Evolutionary conservation across 768 basidiomycete genomes (phyloP).

Genomic region (Russula sp.): DNA sequence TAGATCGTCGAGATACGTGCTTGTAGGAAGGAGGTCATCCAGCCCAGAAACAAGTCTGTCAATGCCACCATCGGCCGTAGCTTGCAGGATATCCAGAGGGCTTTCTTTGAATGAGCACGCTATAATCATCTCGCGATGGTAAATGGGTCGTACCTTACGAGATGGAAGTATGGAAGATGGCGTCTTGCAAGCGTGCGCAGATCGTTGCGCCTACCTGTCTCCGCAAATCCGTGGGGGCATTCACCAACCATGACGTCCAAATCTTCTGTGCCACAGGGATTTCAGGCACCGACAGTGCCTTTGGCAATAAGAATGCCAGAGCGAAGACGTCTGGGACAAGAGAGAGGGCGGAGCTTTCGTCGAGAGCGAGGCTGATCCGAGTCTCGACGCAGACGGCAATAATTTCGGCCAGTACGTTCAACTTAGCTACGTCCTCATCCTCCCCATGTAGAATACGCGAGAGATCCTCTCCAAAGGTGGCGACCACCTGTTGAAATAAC

Average conservation of each 20-base stretch:
- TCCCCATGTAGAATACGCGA: conserved; percentile 21
- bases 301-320: conserved; percentile 48
- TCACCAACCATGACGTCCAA: conserved; percentile 37
- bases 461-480: conserved; percentile 26
- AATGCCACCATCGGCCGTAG: conserved; percentile 17
- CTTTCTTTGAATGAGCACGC: conserved; percentile 26
- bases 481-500: conserved; percentile 32
- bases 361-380: neutral
- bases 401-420: conserved; percentile 18
- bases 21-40: conserved; percentile 43
- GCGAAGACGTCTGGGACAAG: conserved; percentile 49
- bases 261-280: conserved; percentile 33
- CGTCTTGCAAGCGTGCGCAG: conserved; percentile 42
- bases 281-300: conserved; percentile 28
- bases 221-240: conserved; percentile 32
- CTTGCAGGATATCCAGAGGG: conserved; percentile 33
- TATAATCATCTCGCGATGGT: neutral
- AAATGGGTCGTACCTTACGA: conserved; percentile 36
- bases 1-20: conserved; percentile 14
- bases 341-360: conserved; percentile 15
- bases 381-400: conserved; percentile 23
- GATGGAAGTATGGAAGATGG: conserved; percentile 42
- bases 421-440: conserved; percentile 3
- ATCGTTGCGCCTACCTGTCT: conserved; percentile 38
- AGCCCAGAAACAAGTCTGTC: conserved; percentile 41